Percentiles rank a stretch among this genome's conserved stretches.
Evolutionary conservation across 169 alveolate species (phyloP).

Genomic region (Plasmodium sp.): DNA sequence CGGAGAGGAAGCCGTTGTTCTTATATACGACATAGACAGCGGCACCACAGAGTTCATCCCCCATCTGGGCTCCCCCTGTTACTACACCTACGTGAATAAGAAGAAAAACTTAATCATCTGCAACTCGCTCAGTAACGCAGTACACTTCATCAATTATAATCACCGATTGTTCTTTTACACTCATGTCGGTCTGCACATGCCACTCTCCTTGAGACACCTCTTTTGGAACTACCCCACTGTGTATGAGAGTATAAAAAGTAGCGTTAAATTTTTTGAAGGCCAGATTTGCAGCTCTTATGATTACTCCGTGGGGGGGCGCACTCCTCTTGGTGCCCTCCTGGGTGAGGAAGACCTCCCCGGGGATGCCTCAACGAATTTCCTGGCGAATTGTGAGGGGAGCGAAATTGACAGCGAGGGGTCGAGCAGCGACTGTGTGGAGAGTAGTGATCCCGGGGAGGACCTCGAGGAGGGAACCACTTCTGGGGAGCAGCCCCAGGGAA

Average conservation of each 20-base stretch:
- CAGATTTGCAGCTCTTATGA: slow-evolving; percentile 7
- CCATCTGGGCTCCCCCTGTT: slow-evolving; percentile 58
- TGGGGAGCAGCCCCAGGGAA: too few species aligned
- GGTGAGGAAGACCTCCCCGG: not conserved
- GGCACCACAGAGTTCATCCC: slow-evolving; percentile 11
- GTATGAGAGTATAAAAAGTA: not conserved
- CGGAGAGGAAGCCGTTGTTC: slow-evolving; percentile 58
- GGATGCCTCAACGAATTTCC: not conserved
- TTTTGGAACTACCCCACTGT: slow-evolving; percentile 10
- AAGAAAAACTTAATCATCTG: slow-evolving; percentile 32
- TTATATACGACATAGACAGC: slow-evolving; percentile 22
- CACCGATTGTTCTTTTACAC: slow-evolving; percentile 43
- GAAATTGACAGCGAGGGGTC: not conserved
- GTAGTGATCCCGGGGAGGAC: not conserved
- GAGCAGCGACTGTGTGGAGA: not conserved
- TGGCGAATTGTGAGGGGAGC: not conserved
- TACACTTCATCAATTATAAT: slow-evolving; percentile 21
- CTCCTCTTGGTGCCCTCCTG: too few species aligned
- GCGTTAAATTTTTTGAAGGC: not conserved
- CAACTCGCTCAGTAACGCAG: slow-evolving; percentile 3
- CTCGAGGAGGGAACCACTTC: not conserved
- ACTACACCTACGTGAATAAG: slow-evolving; percentile 19
- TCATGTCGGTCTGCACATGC: slow-evolving; percentile 35
- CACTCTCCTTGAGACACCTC: slow-evolving; percentile 8
- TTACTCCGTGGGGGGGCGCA: not conserved